Percentiles rank a stretch among this genome's conserved stretches.
Conservation (phyloP, 495 filamentous ascomycete genomes). For the Bacidia rubella region DNA sequence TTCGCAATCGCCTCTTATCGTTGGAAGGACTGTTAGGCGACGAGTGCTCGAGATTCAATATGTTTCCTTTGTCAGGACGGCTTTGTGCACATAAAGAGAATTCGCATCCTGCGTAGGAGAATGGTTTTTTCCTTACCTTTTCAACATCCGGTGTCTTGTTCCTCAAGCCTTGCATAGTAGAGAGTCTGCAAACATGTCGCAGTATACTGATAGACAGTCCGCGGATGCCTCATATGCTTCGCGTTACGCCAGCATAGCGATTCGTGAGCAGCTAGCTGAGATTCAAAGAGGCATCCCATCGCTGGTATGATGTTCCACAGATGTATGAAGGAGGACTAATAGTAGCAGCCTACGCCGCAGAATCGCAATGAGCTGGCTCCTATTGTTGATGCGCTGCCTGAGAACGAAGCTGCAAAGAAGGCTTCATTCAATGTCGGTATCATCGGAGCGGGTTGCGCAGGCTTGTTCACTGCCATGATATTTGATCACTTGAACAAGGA, state of each 20-base stretch:
- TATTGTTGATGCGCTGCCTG: background rate
- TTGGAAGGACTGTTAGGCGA: too few species aligned
- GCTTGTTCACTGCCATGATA: constrained; percentile 27
- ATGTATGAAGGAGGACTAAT: background rate
- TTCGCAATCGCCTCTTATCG: too few species aligned
- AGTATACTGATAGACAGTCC: background rate
- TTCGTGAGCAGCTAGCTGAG: background rate
- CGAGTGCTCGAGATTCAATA: too few species aligned
- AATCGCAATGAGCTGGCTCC: background rate
- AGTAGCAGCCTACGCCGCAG: background rate
- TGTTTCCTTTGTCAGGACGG: too few species aligned
- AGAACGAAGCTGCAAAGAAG: background rate
- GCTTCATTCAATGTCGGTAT: constrained; percentile 21
- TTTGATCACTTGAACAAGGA: constrained; percentile 18
- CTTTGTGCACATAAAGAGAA: too few species aligned
- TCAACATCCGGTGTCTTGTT: too few species aligned
- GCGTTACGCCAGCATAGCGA: background rate
- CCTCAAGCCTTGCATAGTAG: too few species aligned
- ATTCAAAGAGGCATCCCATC: background rate
- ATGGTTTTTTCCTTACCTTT: too few species aligned
- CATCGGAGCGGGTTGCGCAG: constrained; percentile 27
- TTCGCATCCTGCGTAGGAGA: too few species aligned
- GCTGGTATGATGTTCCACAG: background rate
- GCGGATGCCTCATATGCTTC: background rate
- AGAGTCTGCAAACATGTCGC: too few species aligned